Base-by-base conservation (phyloP, 805 yeast species). In the Nematodospora valgi region DNA sequence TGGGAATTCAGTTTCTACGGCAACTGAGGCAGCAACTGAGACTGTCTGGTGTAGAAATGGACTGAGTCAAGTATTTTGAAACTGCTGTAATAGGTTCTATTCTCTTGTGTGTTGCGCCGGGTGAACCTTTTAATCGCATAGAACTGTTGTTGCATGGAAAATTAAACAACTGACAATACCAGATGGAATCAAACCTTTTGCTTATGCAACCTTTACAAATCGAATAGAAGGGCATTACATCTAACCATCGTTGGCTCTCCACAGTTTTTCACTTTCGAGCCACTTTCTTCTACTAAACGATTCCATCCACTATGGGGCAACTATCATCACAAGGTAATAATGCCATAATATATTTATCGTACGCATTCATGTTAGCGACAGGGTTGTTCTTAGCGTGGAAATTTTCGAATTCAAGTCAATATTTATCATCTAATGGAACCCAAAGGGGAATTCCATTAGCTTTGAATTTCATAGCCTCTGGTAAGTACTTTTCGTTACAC, bases 381-480 rank as follows among this genome's bases (percentile, higher is more conserved):
- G 73, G 72, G 19, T 39, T 64, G 19, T 55, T 55, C 33, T 47
- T 68, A 23, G 95, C 95, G 0, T 49, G 69, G 51, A 82, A 72
- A 64, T 72, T 58, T 43, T 69, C 70, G 23, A 66, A 72, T 33
- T 67, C 71, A 27, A 67, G 70, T 26, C 72, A 78, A 5, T 89
- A 85, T 51, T 60, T 88, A 36, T 72, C 88, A 2, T 80, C 89
- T 3, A 86, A 88, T 60, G 82, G 93, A 9, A 78, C 95, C 1
- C 89, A 85, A 49, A 70, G 70, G 28, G 94, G 87, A 18, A 22
- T 86, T 11, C 95, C 96, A 1, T 64, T 89, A 47, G 84, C 96
- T 2, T 68, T 89, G 41, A 89, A 89, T 57, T 89, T 89, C 55
- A 78, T 89, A 36, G 97, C 97, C 33, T 80, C 94, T 46, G 95